Evolutionary conservation across 768 basidiomycete species (phyloP).

Genomic region (Pholiota molesta): DNA sequence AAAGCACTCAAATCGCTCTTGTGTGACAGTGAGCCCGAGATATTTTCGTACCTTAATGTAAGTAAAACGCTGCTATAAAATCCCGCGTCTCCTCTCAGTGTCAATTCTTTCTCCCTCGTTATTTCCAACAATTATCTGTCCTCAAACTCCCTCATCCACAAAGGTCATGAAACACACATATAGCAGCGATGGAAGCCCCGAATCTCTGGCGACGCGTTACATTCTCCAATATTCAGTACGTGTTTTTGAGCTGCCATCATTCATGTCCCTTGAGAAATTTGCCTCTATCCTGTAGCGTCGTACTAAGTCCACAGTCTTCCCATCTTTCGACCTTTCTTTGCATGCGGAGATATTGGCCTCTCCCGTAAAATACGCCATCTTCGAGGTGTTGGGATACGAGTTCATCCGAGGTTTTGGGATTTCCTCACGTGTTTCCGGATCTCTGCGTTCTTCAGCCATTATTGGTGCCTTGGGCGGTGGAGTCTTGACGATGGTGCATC

Average conservation of each 20-base stretch:
- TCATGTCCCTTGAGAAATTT: background rate
- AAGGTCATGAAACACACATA: background rate
- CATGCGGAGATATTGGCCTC: slow-evolving; percentile 28
- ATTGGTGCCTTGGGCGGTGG: slow-evolving; percentile 29
- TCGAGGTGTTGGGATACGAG: slow-evolving; percentile 26
- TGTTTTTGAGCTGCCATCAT: background rate
- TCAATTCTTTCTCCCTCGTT: background rate
- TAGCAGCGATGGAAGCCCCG: background rate
- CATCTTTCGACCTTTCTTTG: slow-evolving; percentile 9
- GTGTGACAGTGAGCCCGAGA: background rate
- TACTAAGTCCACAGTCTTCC: too few relatives aligned
- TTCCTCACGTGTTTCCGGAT: slow-evolving; percentile 5
- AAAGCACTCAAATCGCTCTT: background rate
- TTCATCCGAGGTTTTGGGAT: slow-evolving; percentile 17
- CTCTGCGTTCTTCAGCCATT: slow-evolving; percentile 16
- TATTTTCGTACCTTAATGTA: slow-evolving; percentile 1
- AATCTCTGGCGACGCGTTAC: background rate
- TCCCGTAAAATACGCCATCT: slow-evolving; percentile 33
- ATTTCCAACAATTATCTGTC: background rate
- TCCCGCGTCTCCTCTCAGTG: background rate
- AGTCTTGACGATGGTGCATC: slow-evolving; percentile 25
- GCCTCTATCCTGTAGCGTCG: too few relatives aligned
- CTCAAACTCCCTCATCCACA: background rate
- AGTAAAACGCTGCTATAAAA: background rate
- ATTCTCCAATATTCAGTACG: background rate